Base-by-base conservation (phyloP, 768 basidiomycete species). In the Pleurotus platypus region DNA sequence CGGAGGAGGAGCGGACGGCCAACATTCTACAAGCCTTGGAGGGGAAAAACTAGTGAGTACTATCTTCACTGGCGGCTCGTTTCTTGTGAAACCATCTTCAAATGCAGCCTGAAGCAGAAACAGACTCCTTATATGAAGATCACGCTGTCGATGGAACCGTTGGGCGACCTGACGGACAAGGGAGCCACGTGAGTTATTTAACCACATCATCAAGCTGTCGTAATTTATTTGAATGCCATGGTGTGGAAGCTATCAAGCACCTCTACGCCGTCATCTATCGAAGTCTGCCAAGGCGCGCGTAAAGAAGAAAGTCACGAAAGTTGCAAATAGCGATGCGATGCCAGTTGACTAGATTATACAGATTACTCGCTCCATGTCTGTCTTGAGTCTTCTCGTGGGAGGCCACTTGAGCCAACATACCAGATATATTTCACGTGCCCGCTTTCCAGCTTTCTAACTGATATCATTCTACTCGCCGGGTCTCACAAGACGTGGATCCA, bases 71-170 rank as follows among this genome's bases (percentile, higher is more conserved):
- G 45, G 61, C 6, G 15, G 40, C 13, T n/a, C 48, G 48, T 46
- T 49, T 46, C 30, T 49, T 58, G 27, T 45, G 53, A 27, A 35
- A 60, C 37, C 56, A 46, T 11, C 38, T 20, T 46, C 1, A 43
- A 37, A 57, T 26, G 4, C 11, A 90, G 88, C 61, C 66, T 79
- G 16, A 79, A 80, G 59, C 77, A 76, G 61, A 78, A 76, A 5
- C 80, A 80, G 60, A 82, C 79, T 2, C 83, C 89, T 0, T 89
- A 80, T 57, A 87, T 92, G 84, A 83, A 78, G 59, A 72, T 92
- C 57, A 90, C 86, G 0, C 70, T 92, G 0, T 84, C 82, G 12
- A 70, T 72, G 22, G 62, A 62, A 51, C 73, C 80, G 55, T 67
- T 83, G 0, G 72, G 76, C 5, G 69, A 73, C 15, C 64, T 78